phyloP scores from a whole-genome alignment of 192 early-diverging fungal genomes.

The Podila clonocystis region DNA sequence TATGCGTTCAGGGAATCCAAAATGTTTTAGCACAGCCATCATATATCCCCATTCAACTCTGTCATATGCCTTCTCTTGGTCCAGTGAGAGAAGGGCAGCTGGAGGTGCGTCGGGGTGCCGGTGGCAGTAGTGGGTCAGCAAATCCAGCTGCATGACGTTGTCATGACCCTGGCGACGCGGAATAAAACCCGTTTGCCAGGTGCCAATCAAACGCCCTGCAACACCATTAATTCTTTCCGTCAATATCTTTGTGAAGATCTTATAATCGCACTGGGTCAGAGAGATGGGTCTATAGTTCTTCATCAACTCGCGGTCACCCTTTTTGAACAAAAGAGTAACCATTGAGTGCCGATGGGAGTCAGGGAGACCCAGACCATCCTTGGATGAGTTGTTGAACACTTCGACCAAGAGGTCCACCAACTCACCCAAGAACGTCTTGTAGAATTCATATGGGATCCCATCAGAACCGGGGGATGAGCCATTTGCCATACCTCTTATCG shows the following conservation, averaged over 20 bases:
- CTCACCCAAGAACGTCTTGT: neutral
- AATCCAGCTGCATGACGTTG: slow-evolving; percentile 14
- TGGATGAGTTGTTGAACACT: neutral
- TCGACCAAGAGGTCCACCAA: neutral
- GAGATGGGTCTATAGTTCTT: slow-evolving; percentile 27
- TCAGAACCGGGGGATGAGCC: slow-evolving; percentile 1
- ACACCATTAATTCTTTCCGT: too few species aligned
- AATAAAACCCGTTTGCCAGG: too few species aligned
- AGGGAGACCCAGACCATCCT: neutral
- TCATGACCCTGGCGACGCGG: too few species aligned
- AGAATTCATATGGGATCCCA: slow-evolving; percentile 9
- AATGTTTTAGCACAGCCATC: neutral
- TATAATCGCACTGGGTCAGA: slow-evolving; percentile 21
- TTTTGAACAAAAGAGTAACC: neutral
- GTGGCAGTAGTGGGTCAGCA: slow-evolving; percentile 11
- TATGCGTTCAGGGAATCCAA: neutral
- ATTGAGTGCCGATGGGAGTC: neutral
- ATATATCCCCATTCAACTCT: slow-evolving; percentile 29
- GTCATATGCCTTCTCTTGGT: slow-evolving; percentile 46
- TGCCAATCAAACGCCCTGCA: too few species aligned
- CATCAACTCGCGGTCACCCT: neutral
- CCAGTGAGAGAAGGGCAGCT: slow-evolving; percentile 11
- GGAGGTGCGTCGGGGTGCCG: too few species aligned
- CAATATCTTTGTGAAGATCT: slow-evolving; percentile 22
- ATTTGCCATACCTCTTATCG: neutral